These are phyloP conservation scores for Cyclocybe aegerita DNA, from an alignment of 768 basidiomycete genomes.

Conservation along the genomic window DNA sequence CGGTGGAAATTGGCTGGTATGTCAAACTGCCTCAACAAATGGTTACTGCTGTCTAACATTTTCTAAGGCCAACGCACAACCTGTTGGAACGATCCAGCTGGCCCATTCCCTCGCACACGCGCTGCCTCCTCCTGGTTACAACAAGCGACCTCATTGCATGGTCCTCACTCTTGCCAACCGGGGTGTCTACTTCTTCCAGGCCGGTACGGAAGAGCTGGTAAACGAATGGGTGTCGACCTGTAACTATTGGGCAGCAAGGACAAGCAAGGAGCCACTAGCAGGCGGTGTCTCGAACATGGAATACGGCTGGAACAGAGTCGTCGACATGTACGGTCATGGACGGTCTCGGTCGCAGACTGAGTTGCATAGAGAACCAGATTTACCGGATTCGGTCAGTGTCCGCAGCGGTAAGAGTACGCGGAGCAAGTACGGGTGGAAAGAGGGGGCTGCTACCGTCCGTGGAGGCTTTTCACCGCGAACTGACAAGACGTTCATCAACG, in stretches of 20 bases:
- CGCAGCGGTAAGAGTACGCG: conserved; percentile 74
- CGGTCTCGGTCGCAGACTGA: conserved; percentile 63
- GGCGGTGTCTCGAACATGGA: conserved; percentile 99
- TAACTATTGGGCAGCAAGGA: conserved; percentile 98
- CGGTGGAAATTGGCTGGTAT: conserved; percentile 97
- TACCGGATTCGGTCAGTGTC: conserved; percentile 67
- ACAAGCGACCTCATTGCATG: conserved; percentile 93
- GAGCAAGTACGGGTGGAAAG: conserved; percentile 73
- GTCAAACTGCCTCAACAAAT: conserved; percentile 29
- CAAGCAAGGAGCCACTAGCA: conserved; percentile 90
- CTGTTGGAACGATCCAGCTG: conserved; percentile 80
- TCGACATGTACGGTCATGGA: conserved; percentile 48
- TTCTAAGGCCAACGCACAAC: conserved; percentile 78
- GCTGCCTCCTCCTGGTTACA: conserved; percentile 91
- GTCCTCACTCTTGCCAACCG: conserved; percentile 86
- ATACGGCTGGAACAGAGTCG: conserved; percentile 92
- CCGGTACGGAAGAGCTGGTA: conserved; percentile 97
- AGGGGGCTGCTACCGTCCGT: conserved; percentile 65
- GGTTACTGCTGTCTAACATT: conserved; percentile 5
- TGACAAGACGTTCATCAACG: conserved; percentile 79
- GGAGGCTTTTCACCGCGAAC: conserved; percentile 68
- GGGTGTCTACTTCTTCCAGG: conserved; percentile 97
- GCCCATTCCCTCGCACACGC: conserved; percentile 87
- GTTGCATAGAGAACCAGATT: conserved; percentile 44
- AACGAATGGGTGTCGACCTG: conserved; percentile 99